Conservation (phyloP, 257 asterid species). For the Mentha longifolia region DNA sequence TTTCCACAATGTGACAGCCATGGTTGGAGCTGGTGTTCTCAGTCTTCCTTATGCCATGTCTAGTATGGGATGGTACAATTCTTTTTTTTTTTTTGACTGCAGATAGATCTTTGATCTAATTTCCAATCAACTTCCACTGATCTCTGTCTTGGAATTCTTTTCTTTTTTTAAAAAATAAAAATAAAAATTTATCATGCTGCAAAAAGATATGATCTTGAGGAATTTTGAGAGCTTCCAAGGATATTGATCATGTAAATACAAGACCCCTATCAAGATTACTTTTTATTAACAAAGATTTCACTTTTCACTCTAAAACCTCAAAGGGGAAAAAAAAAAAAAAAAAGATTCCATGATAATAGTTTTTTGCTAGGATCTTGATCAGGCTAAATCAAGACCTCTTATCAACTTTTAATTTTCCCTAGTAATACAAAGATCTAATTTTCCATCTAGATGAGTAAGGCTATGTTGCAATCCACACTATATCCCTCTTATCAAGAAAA, state of each 20-base stretch:
- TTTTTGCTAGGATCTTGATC: not conserved
- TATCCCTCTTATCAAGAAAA: not conserved
- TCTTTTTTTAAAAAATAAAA: too few species aligned
- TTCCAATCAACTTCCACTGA: not conserved
- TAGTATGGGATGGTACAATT: slow-evolving; percentile 49
- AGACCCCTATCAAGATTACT: too few species aligned
- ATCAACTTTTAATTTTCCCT: not conserved
- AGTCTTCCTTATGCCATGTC: slow-evolving; percentile 58
- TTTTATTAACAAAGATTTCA: too few species aligned
- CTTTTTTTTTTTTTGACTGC: not conserved
- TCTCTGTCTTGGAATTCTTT: not conserved
- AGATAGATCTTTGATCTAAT: not conserved
- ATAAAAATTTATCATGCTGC: not conserved
- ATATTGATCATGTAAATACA: too few species aligned
- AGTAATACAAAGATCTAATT: too few species aligned
- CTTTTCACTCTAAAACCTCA: too few species aligned
- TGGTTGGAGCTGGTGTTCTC: slow-evolving; percentile 59
- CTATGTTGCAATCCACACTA: too few species aligned
- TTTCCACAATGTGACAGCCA: slow-evolving; percentile 56
- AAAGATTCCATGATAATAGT: not conserved
- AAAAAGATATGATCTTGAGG: not conserved
- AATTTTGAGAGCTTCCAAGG: not conserved
- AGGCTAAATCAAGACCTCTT: not conserved
- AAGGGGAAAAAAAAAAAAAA: too few species aligned
- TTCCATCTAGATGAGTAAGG: too few species aligned